A percentile compares a stretch with the other conserved stretches of the same genome.
Conservation (phyloP, 257 asterid species). For the Knoxia roxburghii region DNA sequence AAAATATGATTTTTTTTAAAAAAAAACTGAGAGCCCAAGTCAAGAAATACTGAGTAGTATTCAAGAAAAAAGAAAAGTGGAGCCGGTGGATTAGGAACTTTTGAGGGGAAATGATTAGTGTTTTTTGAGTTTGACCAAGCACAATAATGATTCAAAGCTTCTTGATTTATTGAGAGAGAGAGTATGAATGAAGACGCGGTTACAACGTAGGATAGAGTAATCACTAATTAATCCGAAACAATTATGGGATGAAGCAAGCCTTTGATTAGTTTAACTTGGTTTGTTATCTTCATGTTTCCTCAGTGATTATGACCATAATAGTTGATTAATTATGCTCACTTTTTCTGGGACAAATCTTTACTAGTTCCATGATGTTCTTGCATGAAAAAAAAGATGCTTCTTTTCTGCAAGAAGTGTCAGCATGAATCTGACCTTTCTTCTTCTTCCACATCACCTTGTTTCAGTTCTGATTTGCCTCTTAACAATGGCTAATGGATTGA, state of each 20-base stretch:
- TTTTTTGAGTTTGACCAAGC: background rate
- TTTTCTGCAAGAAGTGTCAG: no score
- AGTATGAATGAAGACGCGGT: background rate
- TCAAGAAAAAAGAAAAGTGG: background rate
- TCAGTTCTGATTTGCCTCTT: no score
- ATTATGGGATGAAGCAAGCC: background rate
- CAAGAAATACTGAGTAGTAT: no score
- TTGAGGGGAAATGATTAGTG: background rate
- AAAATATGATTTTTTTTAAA: no score
- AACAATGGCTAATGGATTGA: no score
- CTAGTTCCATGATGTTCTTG: no score
- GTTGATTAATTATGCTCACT: constrained; percentile 5
- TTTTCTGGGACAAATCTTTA: background rate
- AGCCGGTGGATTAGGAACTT: background rate
- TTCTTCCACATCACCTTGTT: no score
- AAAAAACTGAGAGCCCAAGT: no score
- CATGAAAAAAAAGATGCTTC: background rate
- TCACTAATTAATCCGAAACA: background rate
- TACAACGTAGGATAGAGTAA: background rate
- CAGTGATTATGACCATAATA: background rate
- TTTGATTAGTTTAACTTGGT: background rate
- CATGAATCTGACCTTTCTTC: no score
- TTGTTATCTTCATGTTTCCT: background rate
- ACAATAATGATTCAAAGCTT: background rate
- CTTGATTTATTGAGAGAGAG: background rate